Percentiles rank a stretch among this genome's conserved stretches.
These are phyloP conservation scores for Backusella mclennaniae DNA, from an alignment of 192 early-diverging fungal genomes.

Conservation along the genomic window DNA sequence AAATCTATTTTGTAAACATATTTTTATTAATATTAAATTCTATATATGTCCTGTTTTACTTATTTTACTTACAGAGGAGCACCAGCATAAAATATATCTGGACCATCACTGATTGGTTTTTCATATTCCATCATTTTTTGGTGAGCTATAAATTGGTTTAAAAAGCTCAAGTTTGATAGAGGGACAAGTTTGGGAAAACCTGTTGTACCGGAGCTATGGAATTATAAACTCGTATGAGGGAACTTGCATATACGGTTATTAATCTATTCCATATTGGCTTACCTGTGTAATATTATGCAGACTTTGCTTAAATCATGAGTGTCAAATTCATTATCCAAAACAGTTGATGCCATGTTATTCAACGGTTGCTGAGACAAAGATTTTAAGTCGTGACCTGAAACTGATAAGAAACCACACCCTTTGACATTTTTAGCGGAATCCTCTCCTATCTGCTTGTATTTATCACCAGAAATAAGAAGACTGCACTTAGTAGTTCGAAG, in stretches of 20 bases:
- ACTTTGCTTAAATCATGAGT: background rate
- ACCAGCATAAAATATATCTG: background rate
- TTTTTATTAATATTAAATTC: background rate
- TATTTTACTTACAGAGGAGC: background rate
- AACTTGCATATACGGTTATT: background rate
- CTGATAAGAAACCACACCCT: background rate
- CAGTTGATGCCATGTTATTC: background rate
- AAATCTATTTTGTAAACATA: background rate
- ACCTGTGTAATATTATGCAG: background rate
- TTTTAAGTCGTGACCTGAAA: background rate
- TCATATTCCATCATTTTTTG: background rate
- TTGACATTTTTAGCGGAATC: background rate
- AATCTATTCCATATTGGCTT: background rate
- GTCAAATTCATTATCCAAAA: background rate
- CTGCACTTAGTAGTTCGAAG: background rate
- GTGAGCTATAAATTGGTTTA: background rate
- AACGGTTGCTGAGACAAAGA: background rate
- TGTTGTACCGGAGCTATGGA: conserved; percentile 5
- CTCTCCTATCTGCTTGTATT: background rate
- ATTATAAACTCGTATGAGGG: background rate
- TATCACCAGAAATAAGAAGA: background rate
- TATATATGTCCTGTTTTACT: too few species aligned
- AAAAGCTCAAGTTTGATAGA: background rate
- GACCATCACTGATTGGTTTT: background rate
- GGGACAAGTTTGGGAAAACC: conserved; percentile 5